These are phyloP conservation scores for Chlamydomonas schloesseri DNA, from an alignment of 139 green algal species.

Conservation along the genomic window DNA sequence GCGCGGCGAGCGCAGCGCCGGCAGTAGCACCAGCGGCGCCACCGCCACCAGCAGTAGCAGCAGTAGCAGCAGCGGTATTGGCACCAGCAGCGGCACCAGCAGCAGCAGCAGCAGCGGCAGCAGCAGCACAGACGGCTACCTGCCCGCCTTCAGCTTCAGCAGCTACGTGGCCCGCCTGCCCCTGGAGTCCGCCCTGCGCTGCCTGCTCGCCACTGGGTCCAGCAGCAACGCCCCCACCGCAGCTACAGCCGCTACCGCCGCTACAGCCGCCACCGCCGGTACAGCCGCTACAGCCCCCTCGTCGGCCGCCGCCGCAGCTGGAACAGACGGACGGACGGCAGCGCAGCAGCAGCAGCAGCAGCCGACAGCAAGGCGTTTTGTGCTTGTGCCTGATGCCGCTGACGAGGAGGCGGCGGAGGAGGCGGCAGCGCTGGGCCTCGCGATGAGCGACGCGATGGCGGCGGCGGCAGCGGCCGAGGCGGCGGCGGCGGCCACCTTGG, in stretches of 20 bases:
- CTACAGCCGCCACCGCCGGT: neutral
- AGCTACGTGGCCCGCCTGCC: conserved; percentile 37
- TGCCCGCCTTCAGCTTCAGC: conserved; percentile 37
- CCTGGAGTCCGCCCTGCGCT: conserved; percentile 19
- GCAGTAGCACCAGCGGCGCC: neutral
- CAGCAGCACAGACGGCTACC: neutral
- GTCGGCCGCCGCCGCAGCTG: too few relatives aligned
- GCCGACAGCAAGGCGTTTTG: neutral
- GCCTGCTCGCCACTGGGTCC: neutral
- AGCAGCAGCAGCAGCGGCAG: neutral
- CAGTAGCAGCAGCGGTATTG: neutral
- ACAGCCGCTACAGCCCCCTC: neutral
- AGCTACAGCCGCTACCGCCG: neutral
- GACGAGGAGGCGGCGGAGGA: conserved; percentile 29
- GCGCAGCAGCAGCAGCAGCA: neutral
- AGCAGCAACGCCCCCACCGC: neutral
- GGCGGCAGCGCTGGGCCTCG: neutral
- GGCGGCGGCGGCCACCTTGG: neutral
- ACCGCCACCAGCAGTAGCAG: neutral
- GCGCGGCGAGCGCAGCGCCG: neutral
- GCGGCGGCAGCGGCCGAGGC: neutral
- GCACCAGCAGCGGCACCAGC: neutral
- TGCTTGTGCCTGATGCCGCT: conserved; percentile 14
- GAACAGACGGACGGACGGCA: too few relatives aligned
- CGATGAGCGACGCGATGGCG: neutral